Evolutionary conservation across 2,329 filamentous ascomycete genomes (phyloP).

Genomic region (Ascochyta clinopodiicola): DNA sequence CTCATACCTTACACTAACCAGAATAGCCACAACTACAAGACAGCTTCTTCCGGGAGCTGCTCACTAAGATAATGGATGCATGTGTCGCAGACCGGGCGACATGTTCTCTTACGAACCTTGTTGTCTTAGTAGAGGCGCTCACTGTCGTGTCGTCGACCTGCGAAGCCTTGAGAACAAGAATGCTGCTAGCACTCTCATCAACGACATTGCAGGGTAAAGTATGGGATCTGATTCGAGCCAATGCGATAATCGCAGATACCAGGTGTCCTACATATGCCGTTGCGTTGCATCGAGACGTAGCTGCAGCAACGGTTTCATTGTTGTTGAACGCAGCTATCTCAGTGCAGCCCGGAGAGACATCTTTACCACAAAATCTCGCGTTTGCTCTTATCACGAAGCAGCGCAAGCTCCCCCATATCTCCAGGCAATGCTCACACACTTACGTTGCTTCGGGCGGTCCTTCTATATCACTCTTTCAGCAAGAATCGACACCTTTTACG

Average conservation of each 20-base stretch:
- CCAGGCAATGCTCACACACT: slow-evolving; percentile 28
- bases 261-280: slow-evolving; percentile 24
- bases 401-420: slow-evolving; percentile 20
- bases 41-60: slow-evolving; percentile 19
- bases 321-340: slow-evolving; percentile 35
- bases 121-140: slow-evolving; percentile 28
- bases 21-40: slow-evolving; percentile 30
- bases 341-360: slow-evolving; percentile 21
- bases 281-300: slow-evolving; percentile 23
- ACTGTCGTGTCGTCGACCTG: slow-evolving; percentile 18
- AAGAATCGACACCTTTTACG: slow-evolving; percentile 48
- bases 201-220: slow-evolving; percentile 30
- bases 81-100: slow-evolving; percentile 16
- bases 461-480: slow-evolving; percentile 44
- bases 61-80: slow-evolving; percentile 23
- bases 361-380: slow-evolving; percentile 25
- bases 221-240: slow-evolving; percentile 23
- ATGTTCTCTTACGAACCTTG: slow-evolving; percentile 15
- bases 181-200: slow-evolving; percentile 37
- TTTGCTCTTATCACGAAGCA: slow-evolving; percentile 40
- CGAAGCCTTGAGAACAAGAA: slow-evolving; percentile 22
- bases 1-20: slow-evolving; percentile 7
- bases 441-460: neutral
- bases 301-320: slow-evolving; percentile 35
- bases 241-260: neutral